Conservation (phyloP, 352 stramenopile genomes). For the Phytophthora megakarya region DNA sequence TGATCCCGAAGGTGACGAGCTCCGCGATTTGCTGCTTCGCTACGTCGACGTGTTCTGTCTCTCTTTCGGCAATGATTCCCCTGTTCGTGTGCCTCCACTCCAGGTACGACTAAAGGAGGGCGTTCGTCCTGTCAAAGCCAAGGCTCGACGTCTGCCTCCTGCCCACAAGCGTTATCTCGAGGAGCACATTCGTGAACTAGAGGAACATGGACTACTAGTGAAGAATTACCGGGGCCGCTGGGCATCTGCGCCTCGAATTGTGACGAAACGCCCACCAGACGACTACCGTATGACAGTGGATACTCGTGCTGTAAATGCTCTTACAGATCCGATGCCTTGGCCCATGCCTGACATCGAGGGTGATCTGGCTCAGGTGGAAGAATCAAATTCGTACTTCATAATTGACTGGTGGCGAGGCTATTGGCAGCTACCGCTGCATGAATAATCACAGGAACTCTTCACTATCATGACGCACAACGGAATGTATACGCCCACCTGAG, state of each 20-base stretch:
- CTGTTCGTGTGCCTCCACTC: background rate
- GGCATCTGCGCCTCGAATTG: slow-evolving; percentile 5
- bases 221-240: slow-evolving; percentile 1
- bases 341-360: too few species aligned
- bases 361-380: too few species aligned
- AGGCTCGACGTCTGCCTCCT: too few species aligned
- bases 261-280: background rate
- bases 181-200: background rate
- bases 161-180: background rate
- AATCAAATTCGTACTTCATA: too few species aligned
- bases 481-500: too few species aligned
- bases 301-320: background rate
- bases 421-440: too few species aligned
- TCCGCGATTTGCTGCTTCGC: too few species aligned
- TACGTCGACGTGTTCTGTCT: background rate
- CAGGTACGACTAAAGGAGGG: background rate
- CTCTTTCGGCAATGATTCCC: background rate
- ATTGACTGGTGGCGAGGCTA: too few species aligned
- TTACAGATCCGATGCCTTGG: slow-evolving; percentile 2
- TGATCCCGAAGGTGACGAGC: too few species aligned
- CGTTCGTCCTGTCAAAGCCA: background rate
- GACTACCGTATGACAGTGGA: slow-evolving; percentile 8
- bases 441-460: too few species aligned
- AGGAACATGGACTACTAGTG: background rate
- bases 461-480: too few species aligned